Percentiles rank a stretch among this genome's conserved stretches.
Evolutionary conservation across 805 yeast genomes (phyloP).

Genomic region (Nakazawaea wyomingensis): DNA sequence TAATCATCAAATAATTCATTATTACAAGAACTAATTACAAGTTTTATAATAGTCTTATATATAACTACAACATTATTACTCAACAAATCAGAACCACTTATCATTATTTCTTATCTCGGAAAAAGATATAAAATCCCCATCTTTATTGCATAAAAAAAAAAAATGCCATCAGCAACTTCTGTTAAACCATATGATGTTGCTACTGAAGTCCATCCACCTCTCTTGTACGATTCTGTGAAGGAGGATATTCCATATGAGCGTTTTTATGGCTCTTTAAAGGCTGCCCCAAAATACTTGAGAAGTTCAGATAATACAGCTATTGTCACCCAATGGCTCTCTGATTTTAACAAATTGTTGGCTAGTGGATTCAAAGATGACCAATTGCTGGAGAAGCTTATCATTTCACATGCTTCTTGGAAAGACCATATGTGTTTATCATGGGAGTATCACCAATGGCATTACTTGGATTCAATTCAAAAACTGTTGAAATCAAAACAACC

Average conservation of each 20-base stretch:
- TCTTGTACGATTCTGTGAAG: conserved; percentile 15
- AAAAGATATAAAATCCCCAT: neutral
- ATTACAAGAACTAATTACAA: too few relatives aligned
- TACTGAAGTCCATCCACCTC: conserved; percentile 17
- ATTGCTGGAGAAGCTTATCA: conserved; percentile 20
- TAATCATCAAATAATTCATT: too few relatives aligned
- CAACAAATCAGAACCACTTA: too few relatives aligned
- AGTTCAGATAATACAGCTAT: conserved; percentile 7
- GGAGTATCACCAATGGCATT: conserved; percentile 29
- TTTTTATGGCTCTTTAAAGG: conserved; percentile 12
- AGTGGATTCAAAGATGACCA: neutral
- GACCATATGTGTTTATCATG: conserved; percentile 30
- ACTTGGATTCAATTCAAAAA: conserved; percentile 24
- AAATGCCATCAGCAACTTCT: conserved; percentile 11
- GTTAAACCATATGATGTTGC: conserved; percentile 16
- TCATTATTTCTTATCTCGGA: neutral
- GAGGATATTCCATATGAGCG: conserved; percentile 15
- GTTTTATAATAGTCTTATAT: too few relatives aligned
- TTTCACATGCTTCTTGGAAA: conserved; percentile 30
- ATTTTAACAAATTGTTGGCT: conserved; percentile 13
- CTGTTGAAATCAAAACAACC: conserved; percentile 15
- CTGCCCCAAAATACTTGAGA: conserved; percentile 14
- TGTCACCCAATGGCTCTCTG: conserved; percentile 15
- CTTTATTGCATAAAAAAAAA: too few relatives aligned
- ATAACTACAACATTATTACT: too few relatives aligned